These are phyloP conservation scores for Wallacemonas sp. DNA, from an alignment of 208 protist genomes.

Conservation along the genomic window DNA sequence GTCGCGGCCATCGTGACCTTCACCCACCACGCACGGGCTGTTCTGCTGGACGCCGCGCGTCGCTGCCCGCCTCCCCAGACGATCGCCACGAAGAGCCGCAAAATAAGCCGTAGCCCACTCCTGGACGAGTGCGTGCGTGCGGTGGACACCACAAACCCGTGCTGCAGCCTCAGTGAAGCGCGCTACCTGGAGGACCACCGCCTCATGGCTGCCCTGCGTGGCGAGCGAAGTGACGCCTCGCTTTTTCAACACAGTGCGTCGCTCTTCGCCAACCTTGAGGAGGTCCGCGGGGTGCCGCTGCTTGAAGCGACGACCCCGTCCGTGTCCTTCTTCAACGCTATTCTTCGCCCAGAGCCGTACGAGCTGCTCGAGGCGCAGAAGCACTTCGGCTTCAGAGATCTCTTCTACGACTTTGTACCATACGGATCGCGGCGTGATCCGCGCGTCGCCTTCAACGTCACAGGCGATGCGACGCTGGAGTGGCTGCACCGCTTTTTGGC, in stretches of 20 bases:
- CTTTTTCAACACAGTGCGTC: neutral
- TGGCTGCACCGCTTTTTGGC: conserved; percentile 11
- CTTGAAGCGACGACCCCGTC: neutral
- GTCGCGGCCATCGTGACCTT: conserved; percentile 24
- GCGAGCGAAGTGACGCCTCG: neutral
- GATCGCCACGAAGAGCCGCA: neutral
- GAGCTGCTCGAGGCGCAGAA: neutral
- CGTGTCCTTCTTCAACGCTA: conserved; percentile 20
- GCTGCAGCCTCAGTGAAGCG: neutral
- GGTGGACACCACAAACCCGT: neutral
- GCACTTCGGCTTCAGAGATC: neutral
- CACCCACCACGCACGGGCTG: conserved; percentile 11
- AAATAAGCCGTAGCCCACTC: neutral
- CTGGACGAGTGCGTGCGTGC: neutral
- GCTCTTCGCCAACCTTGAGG: neutral
- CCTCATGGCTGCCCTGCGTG: neutral
- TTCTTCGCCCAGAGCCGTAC: neutral
- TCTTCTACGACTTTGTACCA: neutral
- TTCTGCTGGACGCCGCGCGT: conserved; percentile 3
- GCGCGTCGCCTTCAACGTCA: conserved; percentile 2
- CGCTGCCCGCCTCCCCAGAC: neutral
- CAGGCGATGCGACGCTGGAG: conserved; percentile 5
- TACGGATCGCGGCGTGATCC: neutral
- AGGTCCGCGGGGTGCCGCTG: neutral
- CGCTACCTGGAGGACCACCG: conserved; percentile 5